A percentile compares a stretch with the other conserved stretches of the same genome.
Conservation (phyloP, 768 basidiomycete species). For the Leccinum obscurum region DNA sequence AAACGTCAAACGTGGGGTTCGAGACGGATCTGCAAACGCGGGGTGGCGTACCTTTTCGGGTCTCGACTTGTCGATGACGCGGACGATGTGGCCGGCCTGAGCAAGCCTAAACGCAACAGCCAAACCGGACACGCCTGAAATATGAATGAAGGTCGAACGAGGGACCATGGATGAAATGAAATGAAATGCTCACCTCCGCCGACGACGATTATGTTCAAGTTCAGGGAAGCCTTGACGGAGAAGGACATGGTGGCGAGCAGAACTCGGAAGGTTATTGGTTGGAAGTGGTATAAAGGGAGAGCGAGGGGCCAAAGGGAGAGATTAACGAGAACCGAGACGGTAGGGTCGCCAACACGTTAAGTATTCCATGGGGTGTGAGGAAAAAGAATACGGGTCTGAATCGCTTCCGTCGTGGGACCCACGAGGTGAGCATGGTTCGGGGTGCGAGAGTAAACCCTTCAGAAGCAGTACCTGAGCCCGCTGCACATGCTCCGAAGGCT, state of each 20-base stretch:
- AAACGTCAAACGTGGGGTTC: not conserved
- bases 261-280: not conserved
- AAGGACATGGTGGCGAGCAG: conserved; percentile 4
- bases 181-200: conserved; percentile 19
- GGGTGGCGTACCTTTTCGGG: conserved; percentile 35
- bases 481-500: not conserved
- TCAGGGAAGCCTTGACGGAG: conserved; percentile 14
- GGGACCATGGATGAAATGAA: not conserved
- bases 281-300: not conserved
- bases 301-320: not conserved
- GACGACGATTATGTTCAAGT: conserved; percentile 15
- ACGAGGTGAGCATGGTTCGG: not conserved
- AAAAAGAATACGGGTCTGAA: not conserved
- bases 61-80: conserved; percentile 51
- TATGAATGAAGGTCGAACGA: not conserved
- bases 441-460: not conserved
- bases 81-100: conserved; percentile 53
- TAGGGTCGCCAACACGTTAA: not conserved
- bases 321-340: not conserved
- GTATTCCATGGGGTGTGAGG: conserved; percentile 1
- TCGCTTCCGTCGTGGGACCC: conserved; percentile 13
- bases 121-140: conserved; percentile 47
- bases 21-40: not conserved
- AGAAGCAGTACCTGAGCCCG: not conserved
- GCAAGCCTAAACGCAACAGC: conserved; percentile 54